These are phyloP conservation scores for Liquidambar formosana DNA, from an alignment of 164 flowering plant genomes.

Conservation along the genomic window DNA sequence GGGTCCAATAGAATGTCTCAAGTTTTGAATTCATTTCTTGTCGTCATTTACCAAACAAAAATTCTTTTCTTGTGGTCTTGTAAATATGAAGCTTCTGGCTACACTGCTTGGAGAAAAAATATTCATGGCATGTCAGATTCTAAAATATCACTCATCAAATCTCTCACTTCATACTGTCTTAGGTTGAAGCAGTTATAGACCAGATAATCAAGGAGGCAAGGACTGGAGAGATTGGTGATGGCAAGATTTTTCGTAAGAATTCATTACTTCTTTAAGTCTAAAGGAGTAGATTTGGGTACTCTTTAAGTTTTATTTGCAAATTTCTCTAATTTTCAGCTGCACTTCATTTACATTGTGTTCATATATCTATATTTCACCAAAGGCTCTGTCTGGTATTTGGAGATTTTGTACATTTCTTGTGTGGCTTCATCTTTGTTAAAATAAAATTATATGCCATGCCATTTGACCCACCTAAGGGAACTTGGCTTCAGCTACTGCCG, in stretches of 20 bases:
- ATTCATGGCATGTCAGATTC: neutral
- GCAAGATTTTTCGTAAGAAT: constrained; percentile 83
- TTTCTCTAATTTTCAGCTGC: too few relatives aligned
- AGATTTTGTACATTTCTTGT: neutral
- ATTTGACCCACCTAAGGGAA: neutral
- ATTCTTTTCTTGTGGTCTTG: too few relatives aligned
- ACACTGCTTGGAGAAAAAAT: neutral
- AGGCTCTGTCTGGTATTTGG: too few relatives aligned
- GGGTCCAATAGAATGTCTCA: neutral
- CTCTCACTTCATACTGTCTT: constrained; percentile 1
- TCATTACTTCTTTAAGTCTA: neutral
- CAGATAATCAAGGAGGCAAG: constrained; percentile 79
- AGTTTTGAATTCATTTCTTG: neutral
- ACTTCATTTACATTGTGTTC: too few relatives aligned
- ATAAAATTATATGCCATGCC: neutral
- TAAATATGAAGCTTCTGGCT: neutral
- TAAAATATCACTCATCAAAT: neutral
- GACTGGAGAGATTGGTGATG: constrained; percentile 98
- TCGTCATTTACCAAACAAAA: too few relatives aligned
- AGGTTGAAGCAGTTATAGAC: constrained; percentile 90
- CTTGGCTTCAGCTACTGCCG: neutral
- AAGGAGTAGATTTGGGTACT: neutral
- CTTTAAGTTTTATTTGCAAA: neutral
- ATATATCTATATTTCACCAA: too few relatives aligned
- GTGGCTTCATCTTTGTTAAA: neutral